Conservation (phyloP, 306 rosid genomes). For the Trifolium pratense region DNA sequence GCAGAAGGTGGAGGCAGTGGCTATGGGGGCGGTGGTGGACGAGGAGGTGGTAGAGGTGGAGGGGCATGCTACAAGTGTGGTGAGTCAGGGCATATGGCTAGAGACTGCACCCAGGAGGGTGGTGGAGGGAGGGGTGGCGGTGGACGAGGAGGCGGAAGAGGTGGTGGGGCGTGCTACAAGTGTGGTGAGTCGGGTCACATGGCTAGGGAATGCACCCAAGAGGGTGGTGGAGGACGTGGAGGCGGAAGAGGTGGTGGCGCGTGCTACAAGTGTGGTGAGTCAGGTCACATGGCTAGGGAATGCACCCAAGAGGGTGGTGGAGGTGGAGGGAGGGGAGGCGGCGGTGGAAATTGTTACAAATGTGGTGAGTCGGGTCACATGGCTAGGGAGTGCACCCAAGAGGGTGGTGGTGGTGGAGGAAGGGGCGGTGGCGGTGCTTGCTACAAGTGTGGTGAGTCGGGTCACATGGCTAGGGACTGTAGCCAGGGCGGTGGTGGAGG, state of each 20-base stretch:
- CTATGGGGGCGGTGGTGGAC: conserved; percentile 21
- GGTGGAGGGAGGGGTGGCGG: conserved; percentile 11
- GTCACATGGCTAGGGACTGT: conserved; percentile 15
- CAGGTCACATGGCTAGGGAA: conserved; percentile 24
- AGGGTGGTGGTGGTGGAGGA: conserved; percentile 1
- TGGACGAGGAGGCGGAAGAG: conserved; percentile 3
- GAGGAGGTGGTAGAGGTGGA: conserved; percentile 16
- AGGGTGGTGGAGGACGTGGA: conserved; percentile 4
- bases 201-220: conserved; percentile 5
- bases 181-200: conserved; percentile 12
- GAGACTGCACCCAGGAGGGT: conserved; percentile 17
- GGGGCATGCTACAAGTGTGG: conserved; percentile 20
- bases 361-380: conserved; percentile 21
- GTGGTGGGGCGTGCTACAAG: conserved; percentile 4
- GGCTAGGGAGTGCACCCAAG: conserved; percentile 19
- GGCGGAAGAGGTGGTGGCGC: conserved; percentile 14
- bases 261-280: conserved; percentile 25
- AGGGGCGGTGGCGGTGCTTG: conserved; percentile 1
- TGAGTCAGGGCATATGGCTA: conserved; percentile 22
- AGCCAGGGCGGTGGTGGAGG: neutral
- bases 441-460: conserved; percentile 7
- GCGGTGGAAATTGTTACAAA: conserved; percentile 1
- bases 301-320: conserved; percentile 23
- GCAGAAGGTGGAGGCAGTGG: conserved; percentile 24
- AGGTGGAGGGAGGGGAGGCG: neutral